These are phyloP conservation scores for Penicillium coffeae DNA, from an alignment of 495 filamentous ascomycete genomes.

Conservation along the genomic window DNA sequence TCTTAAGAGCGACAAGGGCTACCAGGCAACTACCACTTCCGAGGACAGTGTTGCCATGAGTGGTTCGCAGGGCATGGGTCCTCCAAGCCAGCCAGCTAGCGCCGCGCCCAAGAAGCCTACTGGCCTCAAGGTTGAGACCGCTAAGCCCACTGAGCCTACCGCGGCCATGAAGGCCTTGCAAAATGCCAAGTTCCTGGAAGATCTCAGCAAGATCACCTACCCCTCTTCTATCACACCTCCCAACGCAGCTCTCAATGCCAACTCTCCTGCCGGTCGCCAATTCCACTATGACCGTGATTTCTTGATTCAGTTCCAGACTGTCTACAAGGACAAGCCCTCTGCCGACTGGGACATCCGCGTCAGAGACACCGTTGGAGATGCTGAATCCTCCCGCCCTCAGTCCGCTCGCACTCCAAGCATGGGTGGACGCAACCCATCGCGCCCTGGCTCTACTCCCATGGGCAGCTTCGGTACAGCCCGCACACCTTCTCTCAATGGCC, in stretches of 20 bases:
- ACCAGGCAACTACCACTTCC: slow-evolving; percentile 48
- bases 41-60: slow-evolving; percentile 54
- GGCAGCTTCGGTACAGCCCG: slow-evolving; percentile 47
- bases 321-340: slow-evolving; percentile 93
- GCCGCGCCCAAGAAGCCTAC: slow-evolving; percentile 68
- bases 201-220: slow-evolving; percentile 67
- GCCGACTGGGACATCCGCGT: slow-evolving; percentile 83
- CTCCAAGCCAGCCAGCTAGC: slow-evolving; percentile 50
- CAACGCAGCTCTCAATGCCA: slow-evolving; percentile 81
- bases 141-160: slow-evolving; percentile 76
- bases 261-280: slow-evolving; percentile 67
- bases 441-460: slow-evolving; percentile 52
- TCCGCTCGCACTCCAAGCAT: slow-evolving; percentile 65
- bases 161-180: slow-evolving; percentile 87
- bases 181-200: slow-evolving; percentile 76
- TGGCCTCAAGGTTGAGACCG: slow-evolving; percentile 78
- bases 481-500: slow-evolving; percentile 60
- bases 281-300: slow-evolving; percentile 96
- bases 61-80: slow-evolving; percentile 51
- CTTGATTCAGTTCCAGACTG: slow-evolving; percentile 91
- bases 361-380: slow-evolving; percentile 78
- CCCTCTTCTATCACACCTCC: slow-evolving; percentile 78
- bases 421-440: slow-evolving; percentile 44
- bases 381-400: slow-evolving; percentile 64
- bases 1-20: slow-evolving; percentile 49